These are phyloP conservation scores for Tricholoma furcatifolium DNA, from an alignment of 768 basidiomycete species.

Conservation along the genomic window DNA sequence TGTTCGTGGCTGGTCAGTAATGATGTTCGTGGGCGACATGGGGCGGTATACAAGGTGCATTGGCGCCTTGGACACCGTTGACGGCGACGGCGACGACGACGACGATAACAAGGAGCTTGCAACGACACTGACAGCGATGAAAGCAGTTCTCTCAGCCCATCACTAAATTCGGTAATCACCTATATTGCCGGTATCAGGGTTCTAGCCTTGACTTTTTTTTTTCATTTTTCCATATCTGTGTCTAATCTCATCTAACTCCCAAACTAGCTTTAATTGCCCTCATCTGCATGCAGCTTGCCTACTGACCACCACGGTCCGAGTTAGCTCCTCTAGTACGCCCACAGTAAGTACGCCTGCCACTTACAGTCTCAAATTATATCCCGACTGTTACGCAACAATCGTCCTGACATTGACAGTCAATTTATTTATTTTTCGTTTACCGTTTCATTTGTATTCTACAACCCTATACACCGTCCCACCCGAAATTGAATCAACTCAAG, in stretches of 20 bases:
- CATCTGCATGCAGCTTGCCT: too few relatives aligned
- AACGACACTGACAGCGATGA: constrained; percentile 11
- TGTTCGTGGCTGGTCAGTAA: constrained; percentile 8
- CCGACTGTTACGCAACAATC: too few relatives aligned
- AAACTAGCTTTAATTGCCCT: not conserved
- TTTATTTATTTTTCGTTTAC: too few relatives aligned
- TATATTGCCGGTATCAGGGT: constrained; percentile 1
- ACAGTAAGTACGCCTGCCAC: too few relatives aligned
- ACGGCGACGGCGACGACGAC: constrained; percentile 10
- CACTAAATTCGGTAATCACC: not conserved
- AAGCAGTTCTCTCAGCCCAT: constrained; percentile 5
- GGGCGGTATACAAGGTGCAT: constrained; percentile 16
- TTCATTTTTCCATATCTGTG: constrained; percentile 11
- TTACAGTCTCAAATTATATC: too few relatives aligned
- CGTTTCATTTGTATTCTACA: too few relatives aligned
- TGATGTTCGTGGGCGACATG: constrained; percentile 1
- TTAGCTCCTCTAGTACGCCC: too few relatives aligned
- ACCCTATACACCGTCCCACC: too few relatives aligned
- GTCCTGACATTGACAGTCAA: too few relatives aligned
- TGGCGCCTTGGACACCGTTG: not conserved
- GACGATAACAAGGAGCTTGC: constrained; percentile 6
- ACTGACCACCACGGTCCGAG: too few relatives aligned
- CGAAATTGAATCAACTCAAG: too few relatives aligned
- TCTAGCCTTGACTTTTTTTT: not conserved
- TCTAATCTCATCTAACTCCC: not conserved